Conservation (phyloP, 2,329 filamentous ascomycete genomes). For the Trichoderma guizhouense region DNA sequence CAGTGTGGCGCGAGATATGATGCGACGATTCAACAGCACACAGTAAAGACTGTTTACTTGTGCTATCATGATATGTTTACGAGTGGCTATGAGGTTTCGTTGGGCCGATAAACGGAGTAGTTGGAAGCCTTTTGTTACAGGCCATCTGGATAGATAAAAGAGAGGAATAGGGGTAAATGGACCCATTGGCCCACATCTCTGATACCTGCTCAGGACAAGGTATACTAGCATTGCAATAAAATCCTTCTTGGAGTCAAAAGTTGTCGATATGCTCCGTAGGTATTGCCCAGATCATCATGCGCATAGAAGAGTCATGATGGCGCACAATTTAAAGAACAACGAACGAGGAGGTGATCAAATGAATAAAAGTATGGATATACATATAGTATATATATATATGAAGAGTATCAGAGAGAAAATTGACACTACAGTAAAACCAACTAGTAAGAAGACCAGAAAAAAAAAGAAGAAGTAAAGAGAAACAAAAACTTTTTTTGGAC, state of each 20-base stretch:
- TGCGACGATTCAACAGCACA: background rate
- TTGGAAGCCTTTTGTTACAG: background rate
- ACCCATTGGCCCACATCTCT: background rate
- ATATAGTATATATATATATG: slow-evolving; percentile 10
- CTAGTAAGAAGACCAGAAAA: background rate
- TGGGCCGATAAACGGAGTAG: background rate
- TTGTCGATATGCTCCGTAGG: background rate
- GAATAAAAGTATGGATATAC: background rate
- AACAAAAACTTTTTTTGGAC: slow-evolving; percentile 25
- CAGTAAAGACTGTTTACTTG: background rate
- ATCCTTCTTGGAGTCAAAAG: background rate
- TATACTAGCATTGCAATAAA: background rate
- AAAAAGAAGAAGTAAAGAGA: slow-evolving; percentile 23
- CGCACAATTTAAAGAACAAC: background rate
- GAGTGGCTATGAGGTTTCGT: background rate
- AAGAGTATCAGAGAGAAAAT: background rate
- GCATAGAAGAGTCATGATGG: background rate
- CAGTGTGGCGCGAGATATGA: slow-evolving; percentile 48
- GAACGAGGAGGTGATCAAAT: background rate
- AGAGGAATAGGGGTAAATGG: background rate
- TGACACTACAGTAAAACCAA: background rate
- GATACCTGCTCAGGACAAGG: background rate
- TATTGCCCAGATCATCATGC: background rate
- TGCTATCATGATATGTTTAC: too few relatives aligned
- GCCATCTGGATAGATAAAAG: background rate